Evolutionary conservation across 805 yeast species (phyloP).

Genomic region (Kuraishia cidri): DNA sequence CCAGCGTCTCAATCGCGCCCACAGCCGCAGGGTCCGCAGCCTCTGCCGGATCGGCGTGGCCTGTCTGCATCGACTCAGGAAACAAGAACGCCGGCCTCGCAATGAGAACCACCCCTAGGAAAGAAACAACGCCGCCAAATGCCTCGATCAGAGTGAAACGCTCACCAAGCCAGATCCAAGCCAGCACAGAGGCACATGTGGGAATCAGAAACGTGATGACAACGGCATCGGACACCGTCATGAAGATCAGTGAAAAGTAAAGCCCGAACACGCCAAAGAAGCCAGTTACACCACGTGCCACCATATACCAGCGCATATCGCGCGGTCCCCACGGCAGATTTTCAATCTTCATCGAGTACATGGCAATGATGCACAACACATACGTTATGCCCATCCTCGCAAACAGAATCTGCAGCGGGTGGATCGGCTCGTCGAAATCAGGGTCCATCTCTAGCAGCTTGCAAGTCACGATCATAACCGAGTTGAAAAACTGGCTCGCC

Average conservation of each 20-base stretch:
- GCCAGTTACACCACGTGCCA: slow-evolving; percentile 64
- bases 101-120: slow-evolving; percentile 69
- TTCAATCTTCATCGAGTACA: slow-evolving; percentile 35
- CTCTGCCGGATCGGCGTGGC: slow-evolving; percentile 6
- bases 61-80: slow-evolving; percentile 24
- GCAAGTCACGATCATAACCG: slow-evolving; percentile 69
- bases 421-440: slow-evolving; percentile 49
- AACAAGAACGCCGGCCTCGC: slow-evolving; percentile 75
- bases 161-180: slow-evolving; percentile 61
- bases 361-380: slow-evolving; percentile 44
- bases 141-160: slow-evolving; percentile 59
- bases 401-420: slow-evolving; percentile 72
- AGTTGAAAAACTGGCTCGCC: slow-evolving; percentile 63
- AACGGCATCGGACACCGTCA: slow-evolving; percentile 74
- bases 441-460: slow-evolving; percentile 64
- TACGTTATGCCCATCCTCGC: slow-evolving; percentile 73
- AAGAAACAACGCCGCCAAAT: slow-evolving; percentile 56
- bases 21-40: slow-evolving; percentile 5
- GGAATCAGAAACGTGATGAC: slow-evolving; percentile 77
- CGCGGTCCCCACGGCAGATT: slow-evolving; percentile 67
- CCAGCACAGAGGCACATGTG: slow-evolving; percentile 63
- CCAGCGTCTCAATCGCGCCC: slow-evolving; percentile 38
- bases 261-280: slow-evolving; percentile 75
- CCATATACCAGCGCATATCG: slow-evolving; percentile 41
- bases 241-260: slow-evolving; percentile 64